Percentiles rank a stretch among this genome's conserved stretches.
These are phyloP conservation scores for Xerocomellus intermedius DNA, from an alignment of 768 basidiomycete species.

Conservation along the genomic window DNA sequence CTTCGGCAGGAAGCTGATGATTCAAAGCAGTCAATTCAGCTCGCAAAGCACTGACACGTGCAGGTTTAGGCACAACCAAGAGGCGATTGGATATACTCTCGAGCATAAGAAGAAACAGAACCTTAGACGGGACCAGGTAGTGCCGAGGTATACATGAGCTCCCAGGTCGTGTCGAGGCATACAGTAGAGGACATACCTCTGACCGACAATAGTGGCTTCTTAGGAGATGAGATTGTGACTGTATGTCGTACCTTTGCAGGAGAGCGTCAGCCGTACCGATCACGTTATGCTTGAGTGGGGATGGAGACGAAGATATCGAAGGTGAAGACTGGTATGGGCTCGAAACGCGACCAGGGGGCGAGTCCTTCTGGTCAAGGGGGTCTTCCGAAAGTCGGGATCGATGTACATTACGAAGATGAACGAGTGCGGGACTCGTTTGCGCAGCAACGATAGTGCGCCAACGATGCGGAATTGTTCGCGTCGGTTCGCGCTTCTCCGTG, in stretches of 20 bases:
- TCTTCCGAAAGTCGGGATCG: constrained; percentile 65
- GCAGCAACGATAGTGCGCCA: constrained; percentile 59
- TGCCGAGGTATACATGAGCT: not conserved
- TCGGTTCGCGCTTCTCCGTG: constrained; percentile 13
- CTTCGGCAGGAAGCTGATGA: constrained; percentile 95
- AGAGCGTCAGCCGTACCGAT: constrained; percentile 52
- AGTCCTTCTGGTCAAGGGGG: constrained; percentile 68
- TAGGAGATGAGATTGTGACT: constrained; percentile 69
- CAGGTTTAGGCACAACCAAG: constrained; percentile 88
- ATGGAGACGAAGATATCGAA: constrained; percentile 51
- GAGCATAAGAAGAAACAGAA: constrained; percentile 82
- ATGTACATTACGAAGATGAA: constrained; percentile 53
- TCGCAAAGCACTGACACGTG: constrained; percentile 92
- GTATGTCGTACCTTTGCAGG: constrained; percentile 63
- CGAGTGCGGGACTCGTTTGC: constrained; percentile 71
- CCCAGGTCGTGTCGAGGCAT: not conserved
- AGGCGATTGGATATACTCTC: constrained; percentile 93
- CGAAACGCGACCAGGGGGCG: constrained; percentile 32
- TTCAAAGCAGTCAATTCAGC: constrained; percentile 95
- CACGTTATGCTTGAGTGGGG: constrained; percentile 44
- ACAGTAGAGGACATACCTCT: constrained; percentile 52
- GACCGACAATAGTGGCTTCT: constrained; percentile 87
- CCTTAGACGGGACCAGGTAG: constrained; percentile 44
- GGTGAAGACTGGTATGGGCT: constrained; percentile 72
- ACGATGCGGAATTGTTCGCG: constrained; percentile 24